Evolutionary conservation across 495 filamentous ascomycete genomes (phyloP), one percentile per base, ranked within the genome.

Genomic region (Podospora australis): DNA sequence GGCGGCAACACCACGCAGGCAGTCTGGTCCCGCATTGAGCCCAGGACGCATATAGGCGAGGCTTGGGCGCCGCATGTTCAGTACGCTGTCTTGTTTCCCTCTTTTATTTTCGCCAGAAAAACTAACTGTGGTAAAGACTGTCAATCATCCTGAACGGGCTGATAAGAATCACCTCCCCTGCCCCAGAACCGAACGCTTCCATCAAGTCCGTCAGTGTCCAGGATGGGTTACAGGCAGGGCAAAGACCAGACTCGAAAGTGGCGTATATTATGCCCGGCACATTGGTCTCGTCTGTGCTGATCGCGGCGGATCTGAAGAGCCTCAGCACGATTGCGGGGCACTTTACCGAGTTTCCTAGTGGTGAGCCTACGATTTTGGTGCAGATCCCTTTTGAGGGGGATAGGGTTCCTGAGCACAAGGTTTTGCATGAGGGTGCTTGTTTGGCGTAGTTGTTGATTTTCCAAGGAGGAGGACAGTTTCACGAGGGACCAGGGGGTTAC

Each of bases 31-130:
- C 46, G 49, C 26, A 60, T 60, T 19, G 48, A 58, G 22, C 60
- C 60, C 5, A 48, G 52, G 2, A 63, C 57, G 1, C 4, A 20
- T 4, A 38, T 60, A 1, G 60, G 60, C n/a, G 54, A 63, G 48
- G 60, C 60, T 1, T 60, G 60, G 60, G 60, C 60, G 11, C 60
- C 60, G 4, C 43, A 54, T 26, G 54, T 55, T 8, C 60, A 63
- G 60, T 62, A 16, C n/a, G 50, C 3, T 16, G 25, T 42, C 10
- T 20, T n/a, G 20, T 24, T 11, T 22, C 41, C 2, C 11, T 16
- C 21, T 30, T 13, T 24, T 28, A 7, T 3, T 4, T 7, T 7
- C 3, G 14, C 22, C 7, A 2, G 4, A 48, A 36, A 2, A 2
- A 3, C 8, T 3, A 16, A 9, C 28, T 52, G 36, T 49, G 44